phyloP scores from a whole-genome alignment of 352 stramenopile genomes.

The Phytophthora hybrid region DNA sequence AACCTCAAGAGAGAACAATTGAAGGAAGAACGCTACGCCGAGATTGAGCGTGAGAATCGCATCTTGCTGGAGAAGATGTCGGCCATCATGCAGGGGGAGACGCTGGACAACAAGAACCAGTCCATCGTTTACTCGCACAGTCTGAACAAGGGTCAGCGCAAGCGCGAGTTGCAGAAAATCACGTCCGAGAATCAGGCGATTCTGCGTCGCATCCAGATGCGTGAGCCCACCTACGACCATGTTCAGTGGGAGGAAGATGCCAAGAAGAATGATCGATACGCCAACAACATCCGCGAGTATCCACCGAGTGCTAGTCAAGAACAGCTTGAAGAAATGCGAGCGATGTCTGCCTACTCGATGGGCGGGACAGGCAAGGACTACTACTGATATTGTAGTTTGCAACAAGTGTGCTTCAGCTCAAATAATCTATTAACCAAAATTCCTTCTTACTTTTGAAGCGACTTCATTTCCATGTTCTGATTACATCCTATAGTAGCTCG shows the following conservation, averaged over 20 bases:
- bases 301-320: slow-evolving; percentile 53
- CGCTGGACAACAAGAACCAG: slow-evolving; percentile 89
- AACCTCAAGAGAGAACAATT: slow-evolving; percentile 98
- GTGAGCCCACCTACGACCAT: slow-evolving; percentile 91
- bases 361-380: slow-evolving; percentile 50
- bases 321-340: slow-evolving; percentile 54
- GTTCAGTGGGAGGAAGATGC: slow-evolving; percentile 91
- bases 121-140: slow-evolving; percentile 79
- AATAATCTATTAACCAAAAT: slow-evolving; percentile 34
- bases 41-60: slow-evolving; percentile 97
- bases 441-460: background rate
- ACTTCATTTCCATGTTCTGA: background rate
- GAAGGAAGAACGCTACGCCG: slow-evolving; percentile 95
- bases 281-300: slow-evolving; percentile 91
- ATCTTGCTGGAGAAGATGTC: slow-evolving; percentile 98
- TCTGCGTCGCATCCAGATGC: slow-evolving; percentile 90
- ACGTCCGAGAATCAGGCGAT: slow-evolving; percentile 90
- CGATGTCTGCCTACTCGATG: slow-evolving; percentile 69
- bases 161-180: slow-evolving; percentile 89
- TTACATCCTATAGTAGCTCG: slow-evolving; percentile 40
- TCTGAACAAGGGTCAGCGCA: slow-evolving; percentile 85
- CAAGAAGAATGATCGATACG: slow-evolving; percentile 85
- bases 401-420: slow-evolving; percentile 6
- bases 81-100: slow-evolving; percentile 93
- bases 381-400: slow-evolving; percentile 31